A percentile compares a stretch with the other conserved stretches of the same genome.
Conservation (phyloP, 192 early-diverging fungal species). For the Geosiphon pyriformis region DNA sequence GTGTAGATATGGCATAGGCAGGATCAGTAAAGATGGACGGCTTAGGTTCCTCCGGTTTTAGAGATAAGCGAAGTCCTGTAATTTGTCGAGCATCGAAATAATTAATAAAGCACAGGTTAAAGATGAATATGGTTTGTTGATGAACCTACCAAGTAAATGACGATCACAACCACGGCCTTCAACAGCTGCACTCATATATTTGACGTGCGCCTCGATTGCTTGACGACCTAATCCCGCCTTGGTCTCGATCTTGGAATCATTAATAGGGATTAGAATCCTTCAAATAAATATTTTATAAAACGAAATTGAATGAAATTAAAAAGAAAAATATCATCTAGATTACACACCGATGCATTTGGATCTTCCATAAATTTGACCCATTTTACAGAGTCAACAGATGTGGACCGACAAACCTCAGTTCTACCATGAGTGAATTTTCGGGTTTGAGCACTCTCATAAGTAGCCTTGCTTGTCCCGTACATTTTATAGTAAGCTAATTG, state of each 20-base stretch:
- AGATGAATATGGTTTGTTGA: no score
- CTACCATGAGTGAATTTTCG: slow-evolving; percentile 89
- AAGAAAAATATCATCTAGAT: not conserved
- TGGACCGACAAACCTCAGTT: slow-evolving; percentile 89
- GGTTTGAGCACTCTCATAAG: slow-evolving; percentile 93
- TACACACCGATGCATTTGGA: slow-evolving; percentile 29
- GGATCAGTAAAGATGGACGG: slow-evolving; percentile 87
- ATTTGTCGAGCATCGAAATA: not conserved
- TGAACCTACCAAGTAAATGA: slow-evolving; percentile 65
- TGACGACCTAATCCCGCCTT: slow-evolving; percentile 68
- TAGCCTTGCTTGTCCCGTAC: slow-evolving; percentile 69
- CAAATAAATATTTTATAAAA: not conserved
- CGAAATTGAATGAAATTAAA: not conserved
- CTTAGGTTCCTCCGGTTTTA: slow-evolving; percentile 69
- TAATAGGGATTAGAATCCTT: not conserved
- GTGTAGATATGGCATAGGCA: slow-evolving; percentile 68
- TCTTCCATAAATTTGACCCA: slow-evolving; percentile 90
- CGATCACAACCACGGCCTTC: slow-evolving; percentile 88
- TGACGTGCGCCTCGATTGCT: slow-evolving; percentile 72
- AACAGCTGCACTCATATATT: slow-evolving; percentile 74
- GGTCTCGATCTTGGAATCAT: slow-evolving; percentile 26
- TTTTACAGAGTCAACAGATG: slow-evolving; percentile 63
- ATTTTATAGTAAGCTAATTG: slow-evolving; percentile 95
- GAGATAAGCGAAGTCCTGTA: slow-evolving; percentile 66
- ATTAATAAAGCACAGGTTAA: no score